phyloP scores from a whole-genome alignment of 2,329 filamentous ascomycete genomes.

The Colletotrichum ledebouriae region DNA sequence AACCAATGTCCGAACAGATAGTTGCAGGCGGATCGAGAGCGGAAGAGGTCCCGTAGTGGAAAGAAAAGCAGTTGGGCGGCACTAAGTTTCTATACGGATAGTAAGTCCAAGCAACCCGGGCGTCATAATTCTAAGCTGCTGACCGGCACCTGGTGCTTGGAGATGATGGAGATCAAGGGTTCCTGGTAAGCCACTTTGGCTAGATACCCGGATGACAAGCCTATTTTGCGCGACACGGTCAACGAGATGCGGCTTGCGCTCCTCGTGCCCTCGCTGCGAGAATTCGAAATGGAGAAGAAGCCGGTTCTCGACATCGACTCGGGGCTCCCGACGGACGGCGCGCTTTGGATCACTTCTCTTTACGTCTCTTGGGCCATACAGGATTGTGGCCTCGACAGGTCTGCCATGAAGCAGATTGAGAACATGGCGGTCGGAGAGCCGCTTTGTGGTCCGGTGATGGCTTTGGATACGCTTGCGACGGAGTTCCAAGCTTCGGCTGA shows the following conservation, averaged over 20 bases:
- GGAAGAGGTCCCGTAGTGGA: not conserved
- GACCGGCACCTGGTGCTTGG: not conserved
- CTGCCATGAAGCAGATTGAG: constrained; percentile 54
- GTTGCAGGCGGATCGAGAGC: not conserved
- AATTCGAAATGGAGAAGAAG: not conserved
- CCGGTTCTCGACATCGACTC: constrained; percentile 50
- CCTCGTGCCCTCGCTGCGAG: not conserved
- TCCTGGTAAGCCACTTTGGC: not conserved
- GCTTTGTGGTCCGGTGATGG: constrained; percentile 51
- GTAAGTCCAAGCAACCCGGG: too few species aligned
- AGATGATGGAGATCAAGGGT: not conserved
- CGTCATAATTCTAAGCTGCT: not conserved
- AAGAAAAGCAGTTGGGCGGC: not conserved
- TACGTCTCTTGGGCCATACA: constrained; percentile 57
- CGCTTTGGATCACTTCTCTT: constrained; percentile 56
- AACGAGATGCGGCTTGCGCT: not conserved
- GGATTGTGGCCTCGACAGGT: constrained; percentile 52
- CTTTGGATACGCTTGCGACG: constrained; percentile 53
- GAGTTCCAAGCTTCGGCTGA: constrained; percentile 48
- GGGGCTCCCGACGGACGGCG: constrained; percentile 48
- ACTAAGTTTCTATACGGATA: not conserved
- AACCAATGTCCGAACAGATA: not conserved
- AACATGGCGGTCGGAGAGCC: constrained; percentile 49
- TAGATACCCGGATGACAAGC: not conserved
- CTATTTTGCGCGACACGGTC: not conserved